A percentile compares a stretch with the other conserved stretches of the same genome.
These are phyloP conservation scores for Chlorella sp. DNA, from an alignment of 139 green algal species.

Conservation along the genomic window DNA sequence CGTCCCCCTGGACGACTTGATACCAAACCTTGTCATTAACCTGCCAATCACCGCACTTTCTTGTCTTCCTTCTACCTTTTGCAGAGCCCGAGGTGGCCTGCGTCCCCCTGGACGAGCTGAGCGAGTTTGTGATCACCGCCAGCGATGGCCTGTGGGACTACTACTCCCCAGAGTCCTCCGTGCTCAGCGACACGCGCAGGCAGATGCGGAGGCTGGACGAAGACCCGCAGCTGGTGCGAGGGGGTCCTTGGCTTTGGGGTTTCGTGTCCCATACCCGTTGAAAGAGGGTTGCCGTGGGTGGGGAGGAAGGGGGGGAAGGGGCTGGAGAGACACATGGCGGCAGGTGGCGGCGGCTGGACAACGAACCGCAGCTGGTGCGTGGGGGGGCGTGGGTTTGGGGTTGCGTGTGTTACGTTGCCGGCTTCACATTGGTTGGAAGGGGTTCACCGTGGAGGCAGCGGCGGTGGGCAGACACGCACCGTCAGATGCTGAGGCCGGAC, in stretches of 20 bases:
- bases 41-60: no score
- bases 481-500: conserved; percentile 4
- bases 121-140: conserved; percentile 48
- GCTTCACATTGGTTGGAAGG: no score
- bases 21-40: conserved; percentile 45
- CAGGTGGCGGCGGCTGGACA: conserved; percentile 15
- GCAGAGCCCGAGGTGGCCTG: conserved; percentile 38
- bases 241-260: no score
- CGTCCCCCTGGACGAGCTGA: conserved; percentile 20
- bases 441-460: no score
- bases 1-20: conserved; percentile 18
- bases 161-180: conserved; percentile 42
- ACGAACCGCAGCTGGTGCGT: conserved; percentile 23
- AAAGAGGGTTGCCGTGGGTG: no score
- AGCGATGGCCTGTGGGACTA: conserved; percentile 58
- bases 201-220: conserved; percentile 24
- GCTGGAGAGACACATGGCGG: conserved; percentile 36
- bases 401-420: no score
- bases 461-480: conserved; percentile 17
- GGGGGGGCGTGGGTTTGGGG: no score
- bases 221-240: conserved; percentile 14
- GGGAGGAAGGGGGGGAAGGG: no score
- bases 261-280: no score
- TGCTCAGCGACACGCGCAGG: conserved; percentile 39
- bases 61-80: no score